Evolutionary conservation across 2,329 filamentous ascomycete genomes (phyloP), one percentile per base, ranked within the genome.

Genomic region (Talaromyces amestolkiae): DNA sequence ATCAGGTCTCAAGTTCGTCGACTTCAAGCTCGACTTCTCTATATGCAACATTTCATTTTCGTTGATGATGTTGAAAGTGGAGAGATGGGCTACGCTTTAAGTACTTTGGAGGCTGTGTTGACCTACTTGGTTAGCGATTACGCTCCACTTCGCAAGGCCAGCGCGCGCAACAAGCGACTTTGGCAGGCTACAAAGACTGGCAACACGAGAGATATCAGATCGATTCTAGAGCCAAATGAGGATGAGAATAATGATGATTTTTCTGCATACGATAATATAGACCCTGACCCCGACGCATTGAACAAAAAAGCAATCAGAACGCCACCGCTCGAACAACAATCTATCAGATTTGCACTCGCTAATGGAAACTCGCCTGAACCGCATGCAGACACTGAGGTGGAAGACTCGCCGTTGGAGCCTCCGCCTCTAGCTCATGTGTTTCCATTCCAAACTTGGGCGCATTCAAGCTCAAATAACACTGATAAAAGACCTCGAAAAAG

Each of bases 31-130:
- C 87, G 94, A 22, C 81, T 99, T 56, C 84, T 91, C n/a, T 99
- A 98, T 75, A 97, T 98, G 84, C 91, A 94, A 51, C 92, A 96
- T 73, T 99, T 97, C 74, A 95, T 97, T 70, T 99, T 97, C 77
- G 93, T 97, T 60, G 95, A 98, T 71, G 95, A 99, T 78, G 93
- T 99, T 9, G 95, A 99, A 70, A 96, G 89, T 67, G 95, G 95
- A 58, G 95, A 99, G 79, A 90, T 96, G 83, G 95, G 95, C 9
- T 99, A 99, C 77, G 93, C 94, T 0, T 79, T 99, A 60, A 98
- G 94, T 77, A 99, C 95, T 0, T 92, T 98, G 67, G 95, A 99
- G 77, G 95, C 93, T 7, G 95, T 99, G 0, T 79, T 99, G 39
- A 89, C 92, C 1, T 98, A 99, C 75, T 85, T 99, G 2, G 86